Evolutionary conservation across 176 grass and related monocot genomes (phyloP).

Genomic region (Microstegium vimineum): DNA sequence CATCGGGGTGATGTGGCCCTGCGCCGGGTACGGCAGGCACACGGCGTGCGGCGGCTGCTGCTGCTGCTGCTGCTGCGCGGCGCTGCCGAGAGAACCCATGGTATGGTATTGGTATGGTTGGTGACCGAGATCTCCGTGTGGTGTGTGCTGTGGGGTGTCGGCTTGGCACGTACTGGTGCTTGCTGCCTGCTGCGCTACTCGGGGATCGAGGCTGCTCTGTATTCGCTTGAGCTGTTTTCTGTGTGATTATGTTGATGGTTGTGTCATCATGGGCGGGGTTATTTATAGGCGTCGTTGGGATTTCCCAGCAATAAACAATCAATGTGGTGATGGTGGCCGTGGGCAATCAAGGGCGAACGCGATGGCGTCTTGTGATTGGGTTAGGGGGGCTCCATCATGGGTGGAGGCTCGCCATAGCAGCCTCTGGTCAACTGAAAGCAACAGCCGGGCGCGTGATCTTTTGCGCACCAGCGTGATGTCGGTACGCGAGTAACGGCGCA

Average conservation of each 20-base stretch:
- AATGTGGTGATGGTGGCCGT: neutral
- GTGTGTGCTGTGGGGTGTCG: neutral
- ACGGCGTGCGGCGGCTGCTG: slow-evolving; percentile 46
- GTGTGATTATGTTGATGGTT: neutral
- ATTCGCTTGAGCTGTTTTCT: neutral
- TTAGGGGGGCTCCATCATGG: neutral
- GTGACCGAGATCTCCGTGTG: neutral
- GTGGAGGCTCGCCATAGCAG: neutral
- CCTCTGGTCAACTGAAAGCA: neutral
- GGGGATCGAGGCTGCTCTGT: neutral
- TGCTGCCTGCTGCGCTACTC: neutral
- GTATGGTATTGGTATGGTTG: neutral
- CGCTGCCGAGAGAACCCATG: slow-evolving; percentile 36
- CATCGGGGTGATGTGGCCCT: slow-evolving; percentile 81
- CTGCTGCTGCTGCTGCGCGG: neutral
- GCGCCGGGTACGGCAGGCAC: slow-evolving; percentile 63
- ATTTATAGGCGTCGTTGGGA: neutral
- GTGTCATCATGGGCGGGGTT: neutral
- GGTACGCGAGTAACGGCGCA: neutral
- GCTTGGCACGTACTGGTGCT: neutral
- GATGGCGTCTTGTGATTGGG: neutral
- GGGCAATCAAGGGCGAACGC: neutral
- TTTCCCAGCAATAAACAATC: no score
- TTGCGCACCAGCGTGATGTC: neutral
- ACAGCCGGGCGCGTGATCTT: neutral